These are phyloP conservation scores for Stenogyne calaminthoides DNA, from an alignment of 305 asterid species.

Conservation along the genomic window DNA sequence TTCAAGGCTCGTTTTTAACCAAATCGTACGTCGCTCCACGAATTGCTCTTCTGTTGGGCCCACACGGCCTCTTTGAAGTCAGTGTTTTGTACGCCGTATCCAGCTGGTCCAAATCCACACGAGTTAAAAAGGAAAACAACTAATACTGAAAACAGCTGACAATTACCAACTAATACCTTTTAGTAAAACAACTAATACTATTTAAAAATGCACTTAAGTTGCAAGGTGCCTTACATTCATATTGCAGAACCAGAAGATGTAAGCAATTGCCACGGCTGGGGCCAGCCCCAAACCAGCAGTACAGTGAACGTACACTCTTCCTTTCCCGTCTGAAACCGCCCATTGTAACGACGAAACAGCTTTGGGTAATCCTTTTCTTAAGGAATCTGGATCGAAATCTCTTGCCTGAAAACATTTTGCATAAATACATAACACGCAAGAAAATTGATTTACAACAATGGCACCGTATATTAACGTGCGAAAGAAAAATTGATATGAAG, in stretches of 20 bases:
- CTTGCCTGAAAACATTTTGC: slow-evolving; percentile 51
- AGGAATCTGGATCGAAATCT: slow-evolving; percentile 94
- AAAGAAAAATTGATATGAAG: background rate
- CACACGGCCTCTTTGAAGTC: slow-evolving; percentile 83
- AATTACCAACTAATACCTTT: no score
- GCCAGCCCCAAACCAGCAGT: slow-evolving; percentile 97
- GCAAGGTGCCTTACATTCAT: slow-evolving; percentile 54
- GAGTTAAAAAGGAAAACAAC: background rate
- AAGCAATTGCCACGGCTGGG: slow-evolving; percentile 92
- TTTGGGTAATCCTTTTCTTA: slow-evolving; percentile 68
- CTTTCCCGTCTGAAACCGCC: slow-evolving; percentile 81
- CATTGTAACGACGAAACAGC: slow-evolving; percentile 78
- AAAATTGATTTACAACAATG: background rate
- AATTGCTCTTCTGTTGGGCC: slow-evolving; percentile 78
- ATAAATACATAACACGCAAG: background rate
- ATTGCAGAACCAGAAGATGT: slow-evolving; percentile 86
- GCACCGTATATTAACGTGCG: slow-evolving; percentile 6
- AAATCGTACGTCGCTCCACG: slow-evolving; percentile 88
- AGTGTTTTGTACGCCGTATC: slow-evolving; percentile 60
- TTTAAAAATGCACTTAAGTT: no score
- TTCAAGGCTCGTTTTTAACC: slow-evolving; percentile 69
- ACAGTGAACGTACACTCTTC: slow-evolving; percentile 84
- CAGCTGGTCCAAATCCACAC: slow-evolving; percentile 49
- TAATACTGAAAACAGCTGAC: background rate
- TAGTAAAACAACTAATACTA: no score